phyloP scores from a whole-genome alignment of 306 rosid species.

The Acacia crassicarpa region DNA sequence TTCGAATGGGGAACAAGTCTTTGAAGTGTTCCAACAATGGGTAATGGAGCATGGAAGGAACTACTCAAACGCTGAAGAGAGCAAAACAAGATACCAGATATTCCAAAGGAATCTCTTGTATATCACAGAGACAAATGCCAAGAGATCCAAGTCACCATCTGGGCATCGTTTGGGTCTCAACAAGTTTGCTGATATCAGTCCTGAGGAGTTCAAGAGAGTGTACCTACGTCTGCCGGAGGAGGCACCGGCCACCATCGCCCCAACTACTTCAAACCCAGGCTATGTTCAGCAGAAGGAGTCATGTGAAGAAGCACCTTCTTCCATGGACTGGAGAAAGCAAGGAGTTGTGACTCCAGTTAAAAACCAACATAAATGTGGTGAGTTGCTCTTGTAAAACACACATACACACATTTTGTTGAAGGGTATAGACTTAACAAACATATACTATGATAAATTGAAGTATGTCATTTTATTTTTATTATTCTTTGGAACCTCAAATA shows the following conservation, averaged over 20 bases:
- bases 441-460: no score
- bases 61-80: constrained; percentile 24
- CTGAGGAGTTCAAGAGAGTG: constrained; percentile 43
- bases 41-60: no score
- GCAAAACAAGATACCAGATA: constrained; percentile 37
- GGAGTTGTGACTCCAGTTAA: constrained; percentile 50
- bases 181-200: constrained; percentile 52
- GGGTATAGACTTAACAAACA: no score
- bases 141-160: constrained; percentile 10
- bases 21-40: no score
- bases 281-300: not conserved
- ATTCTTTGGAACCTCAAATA: no score
- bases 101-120: constrained; percentile 47
- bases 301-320: constrained; percentile 17
- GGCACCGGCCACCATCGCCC: not conserved
- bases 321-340: constrained; percentile 58
- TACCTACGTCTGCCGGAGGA: not conserved
- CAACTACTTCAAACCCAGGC: not conserved
- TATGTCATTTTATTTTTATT: no score
- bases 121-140: constrained; percentile 42
- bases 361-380: not conserved
- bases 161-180: constrained; percentile 44
- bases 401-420: no score
- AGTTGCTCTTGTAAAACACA: no score
- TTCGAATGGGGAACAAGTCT: no score